A percentile compares a stretch with the other conserved stretches of the same genome.
These are phyloP conservation scores for Entomortierella parvispora DNA, from an alignment of 192 early-diverging fungal genomes.

Conservation along the genomic window DNA sequence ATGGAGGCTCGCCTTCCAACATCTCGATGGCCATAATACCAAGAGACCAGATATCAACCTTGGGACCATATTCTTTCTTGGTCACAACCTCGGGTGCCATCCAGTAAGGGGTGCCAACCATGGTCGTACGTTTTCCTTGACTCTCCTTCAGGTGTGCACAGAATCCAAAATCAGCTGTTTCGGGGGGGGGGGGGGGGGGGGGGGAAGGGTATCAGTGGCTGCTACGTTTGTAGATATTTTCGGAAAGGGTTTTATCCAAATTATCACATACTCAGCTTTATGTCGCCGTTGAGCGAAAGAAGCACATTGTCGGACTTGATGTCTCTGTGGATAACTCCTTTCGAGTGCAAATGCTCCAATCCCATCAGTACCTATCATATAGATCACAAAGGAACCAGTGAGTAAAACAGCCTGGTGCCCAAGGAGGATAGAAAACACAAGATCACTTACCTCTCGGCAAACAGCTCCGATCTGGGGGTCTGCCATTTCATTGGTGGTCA, in stretches of 20 bases:
- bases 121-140: constrained; percentile 77
- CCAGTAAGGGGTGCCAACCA: constrained; percentile 94
- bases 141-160: constrained; percentile 81
- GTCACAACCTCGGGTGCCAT: constrained; percentile 98
- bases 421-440: not conserved
- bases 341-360: constrained; percentile 76
- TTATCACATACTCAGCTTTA: constrained; percentile 73
- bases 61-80: constrained; percentile 89
- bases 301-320: constrained; percentile 91
- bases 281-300: constrained; percentile 68
- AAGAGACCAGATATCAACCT: constrained; percentile 97
- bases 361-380: constrained; percentile 68
- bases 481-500: constrained; percentile 79
- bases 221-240: not conserved
- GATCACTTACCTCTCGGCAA: constrained; percentile 66
- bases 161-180: constrained; percentile 91
- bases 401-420: not conserved
- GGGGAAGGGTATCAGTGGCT: not conserved
- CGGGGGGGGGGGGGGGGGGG: constrained; percentile 6
- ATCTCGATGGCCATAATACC: constrained; percentile 99
- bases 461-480: constrained; percentile 90
- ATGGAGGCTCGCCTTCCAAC: constrained; percentile 97
- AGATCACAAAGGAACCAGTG: constrained; percentile 1
- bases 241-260: not conserved
- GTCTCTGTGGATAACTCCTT: constrained; percentile 85